Conservation (phyloP, 1,139 yeast species). For the Yamadazyma friedrichii region DNA sequence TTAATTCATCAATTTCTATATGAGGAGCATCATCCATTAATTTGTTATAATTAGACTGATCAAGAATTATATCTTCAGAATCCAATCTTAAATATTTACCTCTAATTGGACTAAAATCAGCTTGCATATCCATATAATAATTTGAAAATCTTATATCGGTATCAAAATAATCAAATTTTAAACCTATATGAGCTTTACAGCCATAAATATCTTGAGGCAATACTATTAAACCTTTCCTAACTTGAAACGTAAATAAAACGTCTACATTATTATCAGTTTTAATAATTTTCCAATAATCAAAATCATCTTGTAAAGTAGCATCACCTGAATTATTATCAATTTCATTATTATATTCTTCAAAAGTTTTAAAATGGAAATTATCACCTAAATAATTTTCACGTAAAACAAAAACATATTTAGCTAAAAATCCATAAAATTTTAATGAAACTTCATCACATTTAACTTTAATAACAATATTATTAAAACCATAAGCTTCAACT, state of each 20-base stretch:
- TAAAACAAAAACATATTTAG: slow-evolving; percentile 72
- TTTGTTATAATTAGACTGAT: slow-evolving; percentile 25
- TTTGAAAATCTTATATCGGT: slow-evolving; percentile 84
- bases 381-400: slow-evolving; percentile 92
- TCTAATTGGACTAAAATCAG: slow-evolving; percentile 50
- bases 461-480: slow-evolving; percentile 65
- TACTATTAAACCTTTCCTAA: slow-evolving; percentile 65
- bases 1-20: slow-evolving; percentile 59
- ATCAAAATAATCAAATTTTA: slow-evolving; percentile 65
- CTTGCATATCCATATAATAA: slow-evolving; percentile 84
- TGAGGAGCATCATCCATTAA: slow-evolving; percentile 19
- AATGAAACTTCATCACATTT: slow-evolving; percentile 66
- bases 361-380: slow-evolving; percentile 74
- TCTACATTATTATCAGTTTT: slow-evolving; percentile 75
- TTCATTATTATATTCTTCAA: slow-evolving; percentile 65
- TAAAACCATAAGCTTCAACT: slow-evolving; percentile 64
- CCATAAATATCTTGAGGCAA: slow-evolving; percentile 76
- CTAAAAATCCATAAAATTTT: slow-evolving; percentile 74
- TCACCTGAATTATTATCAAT: slow-evolving; percentile 10
- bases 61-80: slow-evolving; percentile 20
- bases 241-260: slow-evolving; percentile 67
- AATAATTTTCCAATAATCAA: slow-evolving; percentile 39
- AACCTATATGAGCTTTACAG: slow-evolving; percentile 57
- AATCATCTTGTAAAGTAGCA: slow-evolving; percentile 15
- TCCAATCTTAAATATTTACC: slow-evolving; percentile 30